phyloP scores from a whole-genome alignment of 805 yeast species.

The Metschnikowia gelsemii region DNA sequence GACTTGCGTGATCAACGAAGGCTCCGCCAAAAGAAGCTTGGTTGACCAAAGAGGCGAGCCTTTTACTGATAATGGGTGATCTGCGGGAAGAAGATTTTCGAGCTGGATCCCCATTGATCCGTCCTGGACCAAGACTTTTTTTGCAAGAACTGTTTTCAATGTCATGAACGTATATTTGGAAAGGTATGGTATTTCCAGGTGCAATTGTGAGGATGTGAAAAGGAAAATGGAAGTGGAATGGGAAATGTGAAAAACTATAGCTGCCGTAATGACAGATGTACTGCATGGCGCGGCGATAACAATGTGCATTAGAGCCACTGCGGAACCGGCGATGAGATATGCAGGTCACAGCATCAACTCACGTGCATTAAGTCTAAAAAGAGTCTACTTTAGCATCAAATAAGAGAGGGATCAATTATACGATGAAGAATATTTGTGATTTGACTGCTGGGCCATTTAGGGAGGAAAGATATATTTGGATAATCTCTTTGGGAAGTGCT shows the following conservation, averaged over 20 bases:
- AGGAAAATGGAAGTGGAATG: conserved; percentile 8
- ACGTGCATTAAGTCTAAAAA: not conserved
- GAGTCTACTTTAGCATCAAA: too few relatives aligned
- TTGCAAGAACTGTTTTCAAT: conserved; percentile 7
- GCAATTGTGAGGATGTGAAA: too few relatives aligned
- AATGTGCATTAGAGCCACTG: not conserved
- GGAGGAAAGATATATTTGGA: too few relatives aligned
- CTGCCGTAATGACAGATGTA: too few relatives aligned
- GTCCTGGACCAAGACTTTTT: conserved; percentile 16
- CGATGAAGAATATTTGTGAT: too few relatives aligned
- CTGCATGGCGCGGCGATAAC: not conserved
- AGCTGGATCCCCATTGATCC: conserved; percentile 23
- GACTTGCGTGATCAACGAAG: conserved; percentile 16
- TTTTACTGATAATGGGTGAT: conserved; percentile 19
- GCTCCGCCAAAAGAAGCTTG: conserved; percentile 20
- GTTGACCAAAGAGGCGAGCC: conserved; percentile 24
- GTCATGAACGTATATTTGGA: conserved; percentile 8
- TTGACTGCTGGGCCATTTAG: too few relatives aligned
- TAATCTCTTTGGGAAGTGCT: too few relatives aligned
- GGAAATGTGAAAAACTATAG: not conserved
- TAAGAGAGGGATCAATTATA: too few relatives aligned
- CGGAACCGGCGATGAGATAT: conserved; percentile 1
- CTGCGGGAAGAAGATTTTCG: conserved; percentile 18
- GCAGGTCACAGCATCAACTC: too few relatives aligned
- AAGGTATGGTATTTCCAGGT: too few relatives aligned